Evolutionary conservation across 495 filamentous ascomycete species (phyloP), one percentile per base, ranked within the genome.

Genomic region (Parathielavia appendiculata): DNA sequence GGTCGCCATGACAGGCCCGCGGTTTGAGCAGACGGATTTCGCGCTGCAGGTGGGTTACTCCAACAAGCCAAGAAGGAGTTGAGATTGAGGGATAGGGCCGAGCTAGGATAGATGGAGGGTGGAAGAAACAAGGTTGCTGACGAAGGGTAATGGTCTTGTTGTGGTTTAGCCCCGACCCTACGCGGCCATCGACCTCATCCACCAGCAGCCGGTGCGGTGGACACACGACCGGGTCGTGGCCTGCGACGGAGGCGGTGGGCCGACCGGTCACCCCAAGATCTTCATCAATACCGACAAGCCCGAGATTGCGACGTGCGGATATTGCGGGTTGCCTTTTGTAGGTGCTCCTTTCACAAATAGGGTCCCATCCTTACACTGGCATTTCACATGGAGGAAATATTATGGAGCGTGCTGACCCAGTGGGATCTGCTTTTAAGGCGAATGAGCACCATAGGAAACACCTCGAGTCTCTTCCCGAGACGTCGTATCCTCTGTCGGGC

Each of bases 271-370:
- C 74, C 93, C 93, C 40, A 81, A 81, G 68, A 87, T 98, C 72
- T 98, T 88, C 73, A 98, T 98, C 81, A 98, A 98, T 74, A 86
- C 89, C 63, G 93, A 98, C 76, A 97, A 97, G 81, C 87, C 93
- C 57, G 84, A 96, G 77, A 96, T 98, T 69, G 83, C 80, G 67
- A 79, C 79, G 67, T 98, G 93, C 78, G 84, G 79, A 58, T 98
- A 98, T 76, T 98, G 93, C 70, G 93, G 93, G n/a, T 68, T 92
- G 63, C 93, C 95, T 63, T 98, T 86, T 69, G 93, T 97, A 79
- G 69, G 92, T 84, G 40, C 19, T 22, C 10, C 32, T 39, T 19
- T n/a, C n/a, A n/a, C n/a, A n/a, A n/a, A n/a, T n/a, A n/a, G n/a
- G n/a, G n/a, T n/a, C n/a, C n/a, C n/a, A n/a, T n/a, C n/a, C n/a